These are phyloP conservation scores for Blastobotrys raffinosifermentans DNA, from an alignment of 1,139 yeast genomes.

Conservation along the genomic window DNA sequence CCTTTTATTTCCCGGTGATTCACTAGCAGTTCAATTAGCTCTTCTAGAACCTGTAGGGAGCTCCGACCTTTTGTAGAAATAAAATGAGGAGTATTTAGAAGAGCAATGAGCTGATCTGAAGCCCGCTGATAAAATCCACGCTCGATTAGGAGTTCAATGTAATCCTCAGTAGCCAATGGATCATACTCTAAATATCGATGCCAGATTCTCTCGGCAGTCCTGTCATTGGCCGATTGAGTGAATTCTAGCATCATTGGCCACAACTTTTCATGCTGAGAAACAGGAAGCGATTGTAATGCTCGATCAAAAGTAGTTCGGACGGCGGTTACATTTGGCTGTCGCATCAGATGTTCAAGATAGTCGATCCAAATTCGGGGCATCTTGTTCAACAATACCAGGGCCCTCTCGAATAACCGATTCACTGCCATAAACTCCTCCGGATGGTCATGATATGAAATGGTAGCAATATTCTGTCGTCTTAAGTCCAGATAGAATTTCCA, in stretches of 20 bases:
- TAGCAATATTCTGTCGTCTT: conserved; percentile 33
- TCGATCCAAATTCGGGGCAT: conserved; percentile 53
- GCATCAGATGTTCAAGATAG: conserved; percentile 45
- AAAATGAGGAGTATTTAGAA: conserved; percentile 33
- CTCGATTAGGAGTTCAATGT: conserved; percentile 24
- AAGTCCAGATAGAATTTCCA: conserved; percentile 52
- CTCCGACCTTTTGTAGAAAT: conserved; percentile 36
- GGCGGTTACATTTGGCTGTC: conserved; percentile 37
- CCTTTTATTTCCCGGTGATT: conserved; percentile 22
- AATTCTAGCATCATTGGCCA: conserved; percentile 58
- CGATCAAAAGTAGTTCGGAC: conserved; percentile 48
- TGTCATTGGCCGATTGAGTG: conserved; percentile 43
- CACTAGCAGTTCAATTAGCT: conserved; percentile 44
- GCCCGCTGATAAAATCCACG: conserved; percentile 25
- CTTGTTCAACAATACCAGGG: conserved; percentile 41
- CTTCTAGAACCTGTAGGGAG: conserved; percentile 42
- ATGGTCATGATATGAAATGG: conserved; percentile 25
- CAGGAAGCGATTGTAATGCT: conserved; percentile 47
- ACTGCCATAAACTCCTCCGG: conserved; percentile 34
- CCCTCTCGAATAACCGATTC: conserved; percentile 42
- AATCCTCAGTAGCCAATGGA: conserved; percentile 34
- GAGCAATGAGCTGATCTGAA: conserved; percentile 26
- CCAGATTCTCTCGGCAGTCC: conserved; percentile 43
- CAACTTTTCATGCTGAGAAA: conserved; percentile 48
- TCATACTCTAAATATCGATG: conserved; percentile 40